Conservation (phyloP, 2,329 filamentous ascomycete species). For the Penicillium thymicola region DNA sequence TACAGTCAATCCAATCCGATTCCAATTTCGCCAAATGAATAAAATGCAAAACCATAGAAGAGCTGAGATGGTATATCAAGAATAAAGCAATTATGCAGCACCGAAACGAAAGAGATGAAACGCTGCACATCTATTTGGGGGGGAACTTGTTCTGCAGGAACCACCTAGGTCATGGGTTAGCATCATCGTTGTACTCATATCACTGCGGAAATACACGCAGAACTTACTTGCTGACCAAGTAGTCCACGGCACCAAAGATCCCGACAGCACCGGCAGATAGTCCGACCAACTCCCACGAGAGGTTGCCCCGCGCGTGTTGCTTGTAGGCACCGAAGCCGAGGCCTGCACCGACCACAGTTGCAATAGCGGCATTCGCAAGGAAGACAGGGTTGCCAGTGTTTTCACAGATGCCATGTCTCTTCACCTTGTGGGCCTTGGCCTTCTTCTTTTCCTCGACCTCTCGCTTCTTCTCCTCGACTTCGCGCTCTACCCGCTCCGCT, state of each 20-base stretch:
- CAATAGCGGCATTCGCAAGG: conserved; percentile 45
- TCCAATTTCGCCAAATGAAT: conserved; percentile 17
- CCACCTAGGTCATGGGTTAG: conserved; percentile 38
- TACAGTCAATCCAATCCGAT: conserved; percentile 13
- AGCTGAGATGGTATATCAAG: conserved; percentile 28
- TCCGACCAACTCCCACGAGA: conserved; percentile 47
- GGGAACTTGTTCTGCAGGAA: conserved; percentile 52
- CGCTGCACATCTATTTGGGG: conserved; percentile 37
- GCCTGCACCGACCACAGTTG: conserved; percentile 41
- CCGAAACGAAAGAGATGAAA: background rate
- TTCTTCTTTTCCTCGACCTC: conserved; percentile 26
- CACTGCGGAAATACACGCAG: background rate
- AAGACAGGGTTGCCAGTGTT: conserved; percentile 49
- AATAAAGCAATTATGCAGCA: conserved; percentile 8
- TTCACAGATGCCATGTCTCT: conserved; percentile 35
- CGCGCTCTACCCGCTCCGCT: conserved; percentile 44
- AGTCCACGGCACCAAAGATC: conserved; percentile 45
- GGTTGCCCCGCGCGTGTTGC: conserved; percentile 45
- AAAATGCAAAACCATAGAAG: conserved; percentile 18
- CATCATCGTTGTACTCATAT: background rate
- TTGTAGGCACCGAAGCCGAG: conserved; percentile 49
- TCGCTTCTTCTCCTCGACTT: conserved; percentile 28
- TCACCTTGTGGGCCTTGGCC: conserved; percentile 30
- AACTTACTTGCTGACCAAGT: conserved; percentile 50
- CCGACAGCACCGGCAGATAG: conserved; percentile 44